These are phyloP conservation scores for Vaccinium darrowii DNA, from an alignment of 148 eudicot species.

Conservation along the genomic window DNA sequence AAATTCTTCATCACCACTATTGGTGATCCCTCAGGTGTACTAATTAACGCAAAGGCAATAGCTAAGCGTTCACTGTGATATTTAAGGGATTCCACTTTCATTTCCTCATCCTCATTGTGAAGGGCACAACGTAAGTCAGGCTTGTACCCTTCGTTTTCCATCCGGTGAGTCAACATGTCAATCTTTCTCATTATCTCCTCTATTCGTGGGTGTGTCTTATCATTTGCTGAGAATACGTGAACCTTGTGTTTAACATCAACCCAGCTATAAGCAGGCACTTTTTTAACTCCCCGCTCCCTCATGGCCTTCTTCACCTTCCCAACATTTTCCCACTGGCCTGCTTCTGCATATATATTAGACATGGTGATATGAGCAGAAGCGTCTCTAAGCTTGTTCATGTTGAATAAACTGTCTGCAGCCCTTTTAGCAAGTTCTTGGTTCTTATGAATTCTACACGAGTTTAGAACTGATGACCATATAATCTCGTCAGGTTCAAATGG, in stretches of 20 bases:
- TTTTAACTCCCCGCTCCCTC: slow-evolving; percentile 64
- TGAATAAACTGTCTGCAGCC: slow-evolving; percentile 59
- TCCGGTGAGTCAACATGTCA: slow-evolving; percentile 31
- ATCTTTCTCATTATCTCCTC: slow-evolving; percentile 56
- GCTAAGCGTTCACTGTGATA: slow-evolving; percentile 79
- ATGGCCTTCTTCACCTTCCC: slow-evolving; percentile 61
- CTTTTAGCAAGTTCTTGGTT: slow-evolving; percentile 61
- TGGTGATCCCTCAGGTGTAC: slow-evolving; percentile 68
- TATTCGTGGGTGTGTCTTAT: slow-evolving; percentile 54
- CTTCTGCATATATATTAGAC: slow-evolving; percentile 78
- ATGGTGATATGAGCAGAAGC: slow-evolving; percentile 62
- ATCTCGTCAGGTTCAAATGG: slow-evolving; percentile 67
- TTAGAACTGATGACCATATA: slow-evolving; percentile 66
- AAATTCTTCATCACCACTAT: slow-evolving; percentile 71
- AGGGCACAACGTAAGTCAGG: slow-evolving; percentile 64
- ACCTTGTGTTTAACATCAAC: slow-evolving; percentile 56
- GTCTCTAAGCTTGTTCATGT: slow-evolving; percentile 51
- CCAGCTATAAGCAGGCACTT: slow-evolving; percentile 79
- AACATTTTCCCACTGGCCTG: slow-evolving; percentile 69
- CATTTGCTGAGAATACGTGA: slow-evolving; percentile 67
- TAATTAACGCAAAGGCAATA: slow-evolving; percentile 67
- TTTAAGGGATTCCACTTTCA: slow-evolving; percentile 56
- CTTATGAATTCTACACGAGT: slow-evolving; percentile 72
- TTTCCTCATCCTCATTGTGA: slow-evolving; percentile 62
- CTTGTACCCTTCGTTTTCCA: slow-evolving; percentile 75